A percentile compares a stretch with the other conserved stretches of the same genome.
These are phyloP conservation scores for Xylaria sp. DNA, from an alignment of 2,329 filamentous ascomycete genomes.

Conservation along the genomic window DNA sequence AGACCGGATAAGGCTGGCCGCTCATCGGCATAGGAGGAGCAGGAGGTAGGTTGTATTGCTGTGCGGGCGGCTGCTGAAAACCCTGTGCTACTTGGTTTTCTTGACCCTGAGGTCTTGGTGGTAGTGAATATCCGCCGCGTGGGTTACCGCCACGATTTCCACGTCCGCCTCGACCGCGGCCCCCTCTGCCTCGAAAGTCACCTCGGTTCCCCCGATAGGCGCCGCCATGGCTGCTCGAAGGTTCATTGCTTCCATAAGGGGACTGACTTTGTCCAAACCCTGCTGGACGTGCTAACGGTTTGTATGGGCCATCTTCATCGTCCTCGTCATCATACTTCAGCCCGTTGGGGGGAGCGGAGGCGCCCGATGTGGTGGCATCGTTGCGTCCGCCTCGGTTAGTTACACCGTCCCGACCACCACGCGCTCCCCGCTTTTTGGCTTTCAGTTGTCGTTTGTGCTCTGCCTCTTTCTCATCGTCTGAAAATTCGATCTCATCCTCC, in stretches of 20 bases:
- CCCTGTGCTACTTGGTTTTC: slow-evolving; percentile 42
- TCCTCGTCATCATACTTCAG: slow-evolving; percentile 79
- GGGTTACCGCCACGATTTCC: slow-evolving; percentile 54
- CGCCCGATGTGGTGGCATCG: slow-evolving; percentile 50
- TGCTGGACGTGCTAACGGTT: slow-evolving; percentile 73
- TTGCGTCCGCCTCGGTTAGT: slow-evolving; percentile 52
- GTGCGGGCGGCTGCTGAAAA: slow-evolving; percentile 52
- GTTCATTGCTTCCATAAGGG: slow-evolving; percentile 54
- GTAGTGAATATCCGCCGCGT: slow-evolving; percentile 57
- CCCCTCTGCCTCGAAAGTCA: slow-evolving; percentile 59
- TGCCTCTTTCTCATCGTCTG: slow-evolving; percentile 93
- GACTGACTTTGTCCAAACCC: slow-evolving; percentile 65
- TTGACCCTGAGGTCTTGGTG: slow-evolving; percentile 47
- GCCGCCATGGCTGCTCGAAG: slow-evolving; percentile 50
- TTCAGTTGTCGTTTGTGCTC: slow-evolving; percentile 79
- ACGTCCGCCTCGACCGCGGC: slow-evolving; percentile 53
- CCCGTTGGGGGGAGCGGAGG: slow-evolving; percentile 53
- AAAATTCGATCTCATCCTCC: slow-evolving; percentile 92
- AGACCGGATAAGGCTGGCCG: slow-evolving; percentile 44
- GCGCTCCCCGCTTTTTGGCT: slow-evolving; percentile 66
- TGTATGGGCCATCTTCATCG: slow-evolving; percentile 73
- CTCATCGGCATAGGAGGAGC: slow-evolving; percentile 50
- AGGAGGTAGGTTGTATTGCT: slow-evolving; percentile 46
- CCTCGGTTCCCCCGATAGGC: slow-evolving; percentile 56
- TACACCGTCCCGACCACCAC: slow-evolving; percentile 52